Evolutionary conservation across 495 filamentous ascomycete genomes (phyloP), one percentile per base, ranked within the genome.

Genomic region (Aspergillus affinis): DNA sequence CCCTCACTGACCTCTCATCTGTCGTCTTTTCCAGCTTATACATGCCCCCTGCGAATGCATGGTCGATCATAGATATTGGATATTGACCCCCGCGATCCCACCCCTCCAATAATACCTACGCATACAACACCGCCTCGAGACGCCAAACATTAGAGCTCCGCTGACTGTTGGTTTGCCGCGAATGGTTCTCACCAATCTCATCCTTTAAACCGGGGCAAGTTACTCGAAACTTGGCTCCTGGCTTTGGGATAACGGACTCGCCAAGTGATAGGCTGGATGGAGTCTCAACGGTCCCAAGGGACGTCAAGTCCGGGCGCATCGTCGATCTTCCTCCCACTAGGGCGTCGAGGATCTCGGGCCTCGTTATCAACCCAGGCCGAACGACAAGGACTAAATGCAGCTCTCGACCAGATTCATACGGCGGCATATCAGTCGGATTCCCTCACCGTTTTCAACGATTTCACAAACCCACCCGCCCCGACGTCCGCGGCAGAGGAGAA

Each of bases 371-470:
- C 84, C 6, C 79, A 81, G 21, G 73, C 87, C 55, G 89, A 92
- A 69, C 86, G 82, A 67, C 88, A 90, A 55, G 84, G 84, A 17
- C 81, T 92, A 19, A 82, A 88, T 19, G 82, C 90, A 56, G 81
- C 88, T 15, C 83, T 97, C 36, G 90, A 94, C 71, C 85, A 90
- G 55, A 96, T 96, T 36, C 92, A 97, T 74, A 90, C 75, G 17
- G 80, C 88, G 20, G 90, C 92, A 6, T 93, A 88, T 63, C 89
- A 90, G 61, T 88, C 90, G 13, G 88, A 88, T 32, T 81, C 83
- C 36, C 78, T 96, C 13, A 96, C 91, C 10, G 91, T 90, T 19
- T 97, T 97, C 75, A 92, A 93, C 72, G 92, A 95, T 51, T 90
- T 94, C 58, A 80, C 80, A 0, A 75, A 72, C 48, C 81, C 80